Evolutionary conservation across 75 land plant species (phyloP), one percentile per base, ranked within the genome.

Genomic region (Selaginella tamariscina): DNA sequence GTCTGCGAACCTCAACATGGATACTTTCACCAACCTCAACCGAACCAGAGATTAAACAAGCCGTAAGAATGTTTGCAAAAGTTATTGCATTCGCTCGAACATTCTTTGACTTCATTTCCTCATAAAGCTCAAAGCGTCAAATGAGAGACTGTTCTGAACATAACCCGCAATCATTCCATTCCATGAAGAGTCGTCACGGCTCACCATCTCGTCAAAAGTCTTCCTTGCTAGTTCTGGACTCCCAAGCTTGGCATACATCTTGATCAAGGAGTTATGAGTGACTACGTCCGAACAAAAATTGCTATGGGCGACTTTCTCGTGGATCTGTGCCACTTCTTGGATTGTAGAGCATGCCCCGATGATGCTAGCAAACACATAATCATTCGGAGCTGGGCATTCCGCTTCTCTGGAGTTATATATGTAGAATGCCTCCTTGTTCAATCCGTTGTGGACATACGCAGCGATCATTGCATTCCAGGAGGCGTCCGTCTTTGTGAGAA

Each of bases 381-480:
- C 49, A 15, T 39, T 39, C 15, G 49, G 49, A 5, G 5, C 49
- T 15, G 15, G 49, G 15, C 49, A 5, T 39, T 39, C 11, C 49
- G 15, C 11, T 15, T 39, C 49, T 15, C 49, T 39, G 49, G 11
- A 5, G 11, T 39, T 5, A 39, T 39, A 39, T 5, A 39, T 15
- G 49, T 39, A 5, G 49, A 39, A 39, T 39, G 62, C 62, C 23
- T 59, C 62, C 62, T 23, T 59, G 26, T 26, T 26, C 62, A 2
- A 5, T 21, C 62, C 62, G 26, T 59, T 8, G 18, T 59, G 27
- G 26, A 23, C 26, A n/a, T 59, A 59, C 2, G 62, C 62, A 2
- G 26, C 62, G 27, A 59, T 23, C 18, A 59, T 59, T 9, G 62
- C 62, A n/a, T 59, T 59, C 62, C 62, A 59, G 8, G 62, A 59